Conservation (phyloP, 352 stramenopile genomes). For the Phytophthora foliorum region DNA sequence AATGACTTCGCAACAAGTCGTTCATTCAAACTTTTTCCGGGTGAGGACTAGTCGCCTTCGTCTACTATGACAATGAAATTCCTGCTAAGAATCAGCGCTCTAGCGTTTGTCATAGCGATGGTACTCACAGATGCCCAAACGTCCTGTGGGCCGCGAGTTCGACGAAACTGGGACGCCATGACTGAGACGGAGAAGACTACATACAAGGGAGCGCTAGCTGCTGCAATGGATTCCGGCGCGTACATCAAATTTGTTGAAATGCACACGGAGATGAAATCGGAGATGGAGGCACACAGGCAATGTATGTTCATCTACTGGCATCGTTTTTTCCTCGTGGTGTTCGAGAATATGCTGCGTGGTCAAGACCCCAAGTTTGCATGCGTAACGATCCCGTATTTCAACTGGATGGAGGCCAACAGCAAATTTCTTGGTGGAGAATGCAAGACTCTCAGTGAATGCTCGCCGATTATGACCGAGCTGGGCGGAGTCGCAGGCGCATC, state of each 20-base stretch:
- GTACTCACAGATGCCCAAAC: slow-evolving; percentile 10
- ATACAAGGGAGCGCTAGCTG: slow-evolving; percentile 51
- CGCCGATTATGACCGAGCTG: slow-evolving; percentile 46
- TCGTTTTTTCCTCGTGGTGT: slow-evolving; percentile 65
- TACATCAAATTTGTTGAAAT: slow-evolving; percentile 69
- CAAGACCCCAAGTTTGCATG: slow-evolving; percentile 59
- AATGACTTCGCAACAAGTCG: neutral
- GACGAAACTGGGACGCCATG: slow-evolving; percentile 51
- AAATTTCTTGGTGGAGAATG: slow-evolving; percentile 50
- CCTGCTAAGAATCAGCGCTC: slow-evolving; percentile 7
- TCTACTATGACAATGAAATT: slow-evolving; percentile 30
- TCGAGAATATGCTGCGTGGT: slow-evolving; percentile 83
- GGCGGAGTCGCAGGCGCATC: slow-evolving; percentile 34
- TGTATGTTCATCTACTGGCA: slow-evolving; percentile 90
- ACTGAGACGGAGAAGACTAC: slow-evolving; percentile 41
- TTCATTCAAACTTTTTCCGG: neutral
- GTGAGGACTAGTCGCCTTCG: neutral
- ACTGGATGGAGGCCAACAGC: slow-evolving; percentile 67
- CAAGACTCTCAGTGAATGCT: slow-evolving; percentile 53
- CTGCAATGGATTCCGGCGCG: slow-evolving; percentile 57
- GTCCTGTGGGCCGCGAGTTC: slow-evolving; percentile 44
- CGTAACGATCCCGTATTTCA: slow-evolving; percentile 81
- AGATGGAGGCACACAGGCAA: slow-evolving; percentile 55
- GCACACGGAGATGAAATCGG: slow-evolving; percentile 59
- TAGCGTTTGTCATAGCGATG: slow-evolving; percentile 11